phyloP scores from a whole-genome alignment of 2,329 filamentous ascomycete genomes.

The Curvularia sp. region DNA sequence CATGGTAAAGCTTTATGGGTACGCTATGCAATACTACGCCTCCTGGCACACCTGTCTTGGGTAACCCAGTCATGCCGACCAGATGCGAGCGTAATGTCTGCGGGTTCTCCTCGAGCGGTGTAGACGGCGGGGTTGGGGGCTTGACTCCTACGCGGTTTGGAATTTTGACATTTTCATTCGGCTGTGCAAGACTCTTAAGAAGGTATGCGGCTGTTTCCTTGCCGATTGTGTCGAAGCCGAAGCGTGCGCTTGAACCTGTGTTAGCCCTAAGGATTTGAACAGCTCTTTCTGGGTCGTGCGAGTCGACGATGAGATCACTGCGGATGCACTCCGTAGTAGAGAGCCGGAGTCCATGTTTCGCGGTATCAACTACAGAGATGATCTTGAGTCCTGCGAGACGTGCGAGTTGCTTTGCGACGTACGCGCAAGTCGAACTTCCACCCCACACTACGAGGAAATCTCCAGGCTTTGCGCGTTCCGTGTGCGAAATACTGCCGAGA shows the following conservation, averaged over 20 bases:
- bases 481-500: conserved; percentile 60
- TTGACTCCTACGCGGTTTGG: conserved; percentile 18
- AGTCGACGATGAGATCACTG: conserved; percentile 73
- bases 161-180: conserved; percentile 20
- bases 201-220: conserved; percentile 68
- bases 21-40: conserved; percentile 68
- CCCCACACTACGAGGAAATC: conserved; percentile 81
- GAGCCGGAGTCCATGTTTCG: conserved; percentile 64
- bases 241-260: conserved; percentile 65
- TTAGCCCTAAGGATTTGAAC: conserved; percentile 68
- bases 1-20: conserved; percentile 79
- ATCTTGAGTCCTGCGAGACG: conserved; percentile 70
- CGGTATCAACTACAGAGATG: conserved; percentile 70
- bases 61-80: conserved; percentile 71
- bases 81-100: conserved; percentile 60
- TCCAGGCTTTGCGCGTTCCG: conserved; percentile 64
- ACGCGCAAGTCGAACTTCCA: conserved; percentile 73
- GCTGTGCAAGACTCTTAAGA: conserved; percentile 58
- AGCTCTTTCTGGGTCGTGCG: conserved; percentile 69
- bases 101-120: conserved; percentile 26
- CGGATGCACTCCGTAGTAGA: conserved; percentile 52
- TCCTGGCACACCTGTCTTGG: conserved; percentile 59
- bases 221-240: conserved; percentile 73
- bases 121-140: conserved; percentile 41
- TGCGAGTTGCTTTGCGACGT: conserved; percentile 71